A percentile compares a stretch with the other conserved stretches of the same genome.
Conservation (phyloP, 2,329 filamentous ascomycete species). For the Lecanicillium sp. region DNA sequence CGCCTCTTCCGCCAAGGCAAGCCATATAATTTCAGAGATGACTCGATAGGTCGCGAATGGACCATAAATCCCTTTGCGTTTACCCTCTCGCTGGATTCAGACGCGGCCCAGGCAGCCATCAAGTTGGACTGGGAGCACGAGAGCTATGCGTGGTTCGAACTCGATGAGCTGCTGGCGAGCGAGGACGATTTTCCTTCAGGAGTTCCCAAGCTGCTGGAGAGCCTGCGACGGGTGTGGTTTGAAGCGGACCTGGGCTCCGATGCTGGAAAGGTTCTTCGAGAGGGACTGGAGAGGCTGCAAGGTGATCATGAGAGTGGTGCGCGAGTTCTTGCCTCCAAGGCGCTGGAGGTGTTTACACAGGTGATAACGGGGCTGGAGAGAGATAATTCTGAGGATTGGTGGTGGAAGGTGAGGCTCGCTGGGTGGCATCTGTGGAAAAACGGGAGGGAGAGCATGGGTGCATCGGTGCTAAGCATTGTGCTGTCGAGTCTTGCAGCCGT, state of each 20-base stretch:
- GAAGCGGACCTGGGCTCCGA: slow-evolving; percentile 39
- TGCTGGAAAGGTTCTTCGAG: slow-evolving; percentile 36
- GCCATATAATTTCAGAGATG: slow-evolving; percentile 49
- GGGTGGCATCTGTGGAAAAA: slow-evolving; percentile 60
- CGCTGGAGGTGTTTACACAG: slow-evolving; percentile 40
- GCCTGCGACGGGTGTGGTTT: slow-evolving; percentile 51
- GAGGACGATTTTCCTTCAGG: slow-evolving; percentile 38
- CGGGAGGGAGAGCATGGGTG: slow-evolving; percentile 58
- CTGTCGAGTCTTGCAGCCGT: slow-evolving; percentile 36
- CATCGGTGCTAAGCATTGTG: slow-evolving; percentile 46
- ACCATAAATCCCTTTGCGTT: slow-evolving; percentile 57
- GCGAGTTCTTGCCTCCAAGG: slow-evolving; percentile 46
- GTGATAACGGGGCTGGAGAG: slow-evolving; percentile 30
- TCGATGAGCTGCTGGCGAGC: slow-evolving; percentile 34
- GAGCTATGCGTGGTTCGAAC: slow-evolving; percentile 49
- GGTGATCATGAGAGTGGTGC: slow-evolving; percentile 53
- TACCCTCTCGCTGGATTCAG: slow-evolving; percentile 31
- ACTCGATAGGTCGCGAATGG: slow-evolving; percentile 48
- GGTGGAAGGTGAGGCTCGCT: slow-evolving; percentile 44
- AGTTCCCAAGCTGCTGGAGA: slow-evolving; percentile 51
- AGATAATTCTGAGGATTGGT: slow-evolving; percentile 35
- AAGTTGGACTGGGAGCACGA: slow-evolving; percentile 56
- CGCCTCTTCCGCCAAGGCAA: slow-evolving; percentile 49
- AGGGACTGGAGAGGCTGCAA: slow-evolving; percentile 41
- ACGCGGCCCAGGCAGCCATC: slow-evolving; percentile 38